phyloP scores from a whole-genome alignment of 1,139 yeast species.

The Protomyces gravidus region DNA sequence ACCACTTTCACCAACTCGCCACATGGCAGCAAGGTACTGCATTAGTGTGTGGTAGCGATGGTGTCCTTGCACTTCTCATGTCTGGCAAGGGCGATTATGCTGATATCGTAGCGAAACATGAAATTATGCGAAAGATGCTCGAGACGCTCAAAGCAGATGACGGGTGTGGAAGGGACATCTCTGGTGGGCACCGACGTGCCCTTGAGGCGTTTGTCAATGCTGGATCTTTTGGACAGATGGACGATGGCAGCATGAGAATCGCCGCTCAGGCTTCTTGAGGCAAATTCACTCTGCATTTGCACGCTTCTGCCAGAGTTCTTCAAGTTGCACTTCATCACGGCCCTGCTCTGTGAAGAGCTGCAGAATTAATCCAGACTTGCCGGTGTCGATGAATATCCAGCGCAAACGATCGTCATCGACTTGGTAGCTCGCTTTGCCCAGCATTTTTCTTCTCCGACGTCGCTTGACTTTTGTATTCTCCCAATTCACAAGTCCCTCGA shows the following conservation, averaged over 20 bases:
- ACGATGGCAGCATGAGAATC: background rate
- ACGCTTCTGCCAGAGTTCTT: conserved; percentile 17
- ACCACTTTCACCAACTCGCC: background rate
- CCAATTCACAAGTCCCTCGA: conserved; percentile 24
- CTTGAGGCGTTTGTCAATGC: background rate
- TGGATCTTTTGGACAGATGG: background rate
- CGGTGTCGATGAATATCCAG: conserved; percentile 21
- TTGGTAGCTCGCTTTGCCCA: conserved; percentile 22
- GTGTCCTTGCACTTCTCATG: background rate
- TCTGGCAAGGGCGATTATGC: background rate
- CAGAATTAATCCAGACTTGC: conserved; percentile 15
- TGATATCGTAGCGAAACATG: background rate
- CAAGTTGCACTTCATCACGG: conserved; percentile 16
- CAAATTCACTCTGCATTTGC: conserved; percentile 6
- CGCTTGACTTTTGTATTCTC: conserved; percentile 25
- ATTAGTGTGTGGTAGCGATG: background rate
- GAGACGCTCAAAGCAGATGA: background rate
- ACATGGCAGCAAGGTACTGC: background rate
- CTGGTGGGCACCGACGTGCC: background rate
- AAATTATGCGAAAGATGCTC: background rate
- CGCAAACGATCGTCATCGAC: conserved; percentile 22
- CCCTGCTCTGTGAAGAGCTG: conserved; percentile 24
- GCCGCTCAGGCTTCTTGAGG: background rate
- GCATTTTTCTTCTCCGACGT: conserved; percentile 20
- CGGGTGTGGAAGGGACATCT: background rate